Conservation (phyloP, 768 basidiomycete genomes). For the Fistulinella prunicolor region DNA sequence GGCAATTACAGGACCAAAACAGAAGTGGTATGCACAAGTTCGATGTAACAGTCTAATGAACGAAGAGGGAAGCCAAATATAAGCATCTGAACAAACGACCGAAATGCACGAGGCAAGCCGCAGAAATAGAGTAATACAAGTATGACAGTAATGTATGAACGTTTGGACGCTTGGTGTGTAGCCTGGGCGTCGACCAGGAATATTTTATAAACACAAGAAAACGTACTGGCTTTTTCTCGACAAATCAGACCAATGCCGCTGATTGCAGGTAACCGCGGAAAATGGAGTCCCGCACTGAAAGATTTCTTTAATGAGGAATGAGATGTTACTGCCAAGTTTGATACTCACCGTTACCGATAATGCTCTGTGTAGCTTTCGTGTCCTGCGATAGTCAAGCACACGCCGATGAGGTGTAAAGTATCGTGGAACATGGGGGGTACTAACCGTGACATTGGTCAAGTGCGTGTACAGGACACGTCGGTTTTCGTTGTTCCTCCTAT, state of each 20-base stretch:
- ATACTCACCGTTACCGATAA: conserved; percentile 73
- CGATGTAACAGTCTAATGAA: neutral
- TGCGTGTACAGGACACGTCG: conserved; percentile 79
- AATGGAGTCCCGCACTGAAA: conserved; percentile 66
- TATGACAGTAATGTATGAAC: conserved; percentile 6
- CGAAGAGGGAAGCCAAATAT: conserved; percentile 3
- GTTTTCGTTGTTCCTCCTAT: conserved; percentile 75
- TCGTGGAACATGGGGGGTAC: conserved; percentile 15
- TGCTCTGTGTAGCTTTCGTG: conserved; percentile 78
- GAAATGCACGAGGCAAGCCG: neutral
- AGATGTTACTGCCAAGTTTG: neutral
- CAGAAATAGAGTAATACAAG: conserved; percentile 3
- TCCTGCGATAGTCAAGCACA: conserved; percentile 44
- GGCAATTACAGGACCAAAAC: conserved; percentile 15
- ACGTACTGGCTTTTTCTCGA: neutral
- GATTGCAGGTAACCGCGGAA: conserved; percentile 74
- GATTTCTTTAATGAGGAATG: conserved; percentile 8
- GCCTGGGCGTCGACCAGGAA: neutral
- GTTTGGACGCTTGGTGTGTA: too few relatives aligned
- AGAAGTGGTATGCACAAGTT: conserved; percentile 8
- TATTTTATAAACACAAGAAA: conserved; percentile 10
- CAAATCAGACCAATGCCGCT: conserved; percentile 60
- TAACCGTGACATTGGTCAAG: conserved; percentile 76
- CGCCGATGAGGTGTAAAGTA: neutral
- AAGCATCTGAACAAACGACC: conserved; percentile 2